phyloP scores from a whole-genome alignment of 139 green algal genomes.

The Chlorella ohadii region DNA sequence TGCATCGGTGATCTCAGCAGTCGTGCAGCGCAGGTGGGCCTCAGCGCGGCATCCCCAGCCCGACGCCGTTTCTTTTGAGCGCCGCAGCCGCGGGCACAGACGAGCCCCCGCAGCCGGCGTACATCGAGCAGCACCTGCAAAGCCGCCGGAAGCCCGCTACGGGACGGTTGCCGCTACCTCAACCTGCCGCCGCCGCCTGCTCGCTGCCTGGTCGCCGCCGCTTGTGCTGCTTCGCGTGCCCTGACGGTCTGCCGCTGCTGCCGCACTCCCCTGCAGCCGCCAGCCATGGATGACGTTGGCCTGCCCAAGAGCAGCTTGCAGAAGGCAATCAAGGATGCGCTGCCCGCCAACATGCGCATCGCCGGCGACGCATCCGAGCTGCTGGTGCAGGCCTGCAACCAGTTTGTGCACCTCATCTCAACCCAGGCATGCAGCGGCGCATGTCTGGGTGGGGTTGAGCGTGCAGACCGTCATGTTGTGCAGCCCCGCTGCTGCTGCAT shows the following conservation, averaged over 20 bases:
- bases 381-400: slow-evolving; percentile 61
- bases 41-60: no score
- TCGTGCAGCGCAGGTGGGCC: no score
- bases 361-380: slow-evolving; percentile 52
- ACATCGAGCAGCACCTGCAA: no score
- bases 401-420: slow-evolving; percentile 49
- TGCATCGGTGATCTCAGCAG: no score
- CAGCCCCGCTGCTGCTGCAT: no score
- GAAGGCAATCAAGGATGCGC: slow-evolving; percentile 60
- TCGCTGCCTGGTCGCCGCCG: background rate
- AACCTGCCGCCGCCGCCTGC: background rate
- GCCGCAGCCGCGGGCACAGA: no score
- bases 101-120: no score
- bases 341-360: slow-evolving; percentile 59
- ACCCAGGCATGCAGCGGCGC: slow-evolving; percentile 24
- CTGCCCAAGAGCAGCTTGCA: slow-evolving; percentile 51
- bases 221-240: background rate
- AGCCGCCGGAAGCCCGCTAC: no score
- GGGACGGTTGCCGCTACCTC: background rate
- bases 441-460: no score
- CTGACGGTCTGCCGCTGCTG: no score
- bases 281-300: slow-evolving; percentile 33
- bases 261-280: background rate
- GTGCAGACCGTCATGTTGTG: no score
- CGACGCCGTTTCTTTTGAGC: no score